Evolutionary conservation across 257 asterid genomes (phyloP).

Genomic region (Solanum raphanifolium): DNA sequence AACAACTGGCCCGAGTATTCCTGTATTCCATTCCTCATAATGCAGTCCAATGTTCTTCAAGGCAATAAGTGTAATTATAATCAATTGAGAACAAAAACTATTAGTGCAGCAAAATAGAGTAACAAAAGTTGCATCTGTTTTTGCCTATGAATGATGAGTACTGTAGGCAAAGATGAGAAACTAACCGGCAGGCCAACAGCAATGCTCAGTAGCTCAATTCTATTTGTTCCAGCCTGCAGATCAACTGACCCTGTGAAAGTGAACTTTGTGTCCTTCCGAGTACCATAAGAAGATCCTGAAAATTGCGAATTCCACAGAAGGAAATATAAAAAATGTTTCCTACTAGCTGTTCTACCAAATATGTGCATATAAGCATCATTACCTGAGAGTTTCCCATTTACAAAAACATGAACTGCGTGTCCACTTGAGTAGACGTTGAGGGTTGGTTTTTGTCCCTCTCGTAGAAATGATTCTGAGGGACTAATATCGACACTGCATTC

Average conservation of each 20-base stretch:
- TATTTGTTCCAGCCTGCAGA: conserved; percentile 32
- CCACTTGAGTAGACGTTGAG: conserved; percentile 45
- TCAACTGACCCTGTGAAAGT: conserved; percentile 35
- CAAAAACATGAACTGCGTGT: conserved; percentile 46
- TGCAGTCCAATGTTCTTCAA: conserved; percentile 46
- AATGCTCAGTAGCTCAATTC: conserved; percentile 45
- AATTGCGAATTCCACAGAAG: not conserved
- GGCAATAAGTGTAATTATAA: not conserved
- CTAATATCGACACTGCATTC: conserved; percentile 35
- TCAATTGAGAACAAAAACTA: not conserved
- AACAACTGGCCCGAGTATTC: conserved; percentile 40
- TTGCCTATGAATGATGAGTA: not conserved
- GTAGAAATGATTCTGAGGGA: conserved; percentile 47
- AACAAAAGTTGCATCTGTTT: not conserved
- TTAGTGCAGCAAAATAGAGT: not conserved
- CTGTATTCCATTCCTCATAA: conserved; percentile 45
- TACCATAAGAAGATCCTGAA: conserved; percentile 58
- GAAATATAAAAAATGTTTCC: not conserved
- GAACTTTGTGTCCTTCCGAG: conserved; percentile 20
- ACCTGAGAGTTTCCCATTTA: conserved; percentile 51
- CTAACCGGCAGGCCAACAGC: conserved; percentile 68
- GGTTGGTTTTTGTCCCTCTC: conserved; percentile 30
- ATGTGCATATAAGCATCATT: not conserved
- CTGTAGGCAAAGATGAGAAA: not conserved
- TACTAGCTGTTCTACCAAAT: not conserved